These are phyloP conservation scores for Chlamydomonas asymmetrica DNA, from an alignment of 139 green algal genomes.

Conservation along the genomic window DNA sequence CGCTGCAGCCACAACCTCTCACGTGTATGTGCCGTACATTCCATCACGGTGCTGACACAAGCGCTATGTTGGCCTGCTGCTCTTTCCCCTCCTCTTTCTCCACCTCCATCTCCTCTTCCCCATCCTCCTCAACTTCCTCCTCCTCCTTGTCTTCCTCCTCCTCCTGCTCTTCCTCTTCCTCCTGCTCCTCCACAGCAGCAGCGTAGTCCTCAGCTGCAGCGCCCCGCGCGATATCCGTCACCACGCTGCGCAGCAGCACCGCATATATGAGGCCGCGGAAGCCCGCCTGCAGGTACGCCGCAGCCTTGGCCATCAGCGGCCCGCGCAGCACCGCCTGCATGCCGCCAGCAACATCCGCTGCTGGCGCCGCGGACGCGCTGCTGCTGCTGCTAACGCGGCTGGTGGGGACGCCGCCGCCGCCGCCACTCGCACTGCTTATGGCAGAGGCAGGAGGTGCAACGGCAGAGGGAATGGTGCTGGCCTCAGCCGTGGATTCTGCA, in stretches of 20 bases:
- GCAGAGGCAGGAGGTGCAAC: background rate
- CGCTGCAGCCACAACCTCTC: too few species aligned
- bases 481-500: too few species aligned
- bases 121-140: background rate
- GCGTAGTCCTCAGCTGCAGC: background rate
- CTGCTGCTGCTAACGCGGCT: background rate
- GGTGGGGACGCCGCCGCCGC: background rate
- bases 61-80: background rate
- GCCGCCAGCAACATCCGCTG: background rate
- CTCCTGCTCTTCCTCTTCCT: background rate
- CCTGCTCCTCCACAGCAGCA: background rate
- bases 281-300: background rate
- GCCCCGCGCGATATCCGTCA: conserved; percentile 18
- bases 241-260: conserved; percentile 31
- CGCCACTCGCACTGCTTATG: background rate
- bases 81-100: background rate
- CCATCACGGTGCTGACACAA: background rate
- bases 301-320: background rate
- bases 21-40: too few species aligned
- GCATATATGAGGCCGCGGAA: conserved; percentile 34
- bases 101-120: background rate
- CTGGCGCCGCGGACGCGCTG: background rate
- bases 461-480: background rate
- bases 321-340: background rate
- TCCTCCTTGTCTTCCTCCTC: background rate